Evolutionary conservation across 345 rosid genomes (phyloP), one percentile per base, ranked within the genome.

Genomic region (Camelina neglecta): DNA sequence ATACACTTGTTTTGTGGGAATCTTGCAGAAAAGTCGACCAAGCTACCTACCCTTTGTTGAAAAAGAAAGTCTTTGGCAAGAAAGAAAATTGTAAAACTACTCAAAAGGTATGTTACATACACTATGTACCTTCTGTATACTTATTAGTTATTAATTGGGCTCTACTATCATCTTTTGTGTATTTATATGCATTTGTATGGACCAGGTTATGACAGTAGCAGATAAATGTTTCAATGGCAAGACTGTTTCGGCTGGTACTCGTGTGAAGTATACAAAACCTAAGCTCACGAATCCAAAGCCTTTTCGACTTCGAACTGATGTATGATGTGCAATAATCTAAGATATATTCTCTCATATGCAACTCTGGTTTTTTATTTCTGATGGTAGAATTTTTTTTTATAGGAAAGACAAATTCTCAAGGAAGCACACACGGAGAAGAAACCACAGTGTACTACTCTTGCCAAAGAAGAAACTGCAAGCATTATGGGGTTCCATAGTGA

Each of bases 251-350:
- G 72, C 81, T 59, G 78, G 62, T 72, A 73, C 67, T 68, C 48
- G 58, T 16, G 70, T 81, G 62, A 86, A 86, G 82, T 84, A 82
- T 53, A 75, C 66, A 69, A 92, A 89, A 73, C 93, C 94, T 60
- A 90, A 82, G 81, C 85, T 89, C 29, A 95, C 98, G 6, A 84
- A 89, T 86, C 98, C 99, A 57, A 95, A 88, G 84, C 99, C 99
- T 45, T 95, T 95, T 76, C 81, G 99, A 73, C 89, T 95, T 49
- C 87, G 98, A 83, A 92, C 97, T 13, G 90, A 95, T 86, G 99
- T 95, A 87, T 57, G 76, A 82, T 61, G 65, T 71, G 24, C 73
- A 65, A 55, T 42, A 8, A 6, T 20, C 35, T 18, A 42, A 53
- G 21, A 70, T 12, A 2, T 26, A 18, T 44, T 0, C 50, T 64